A percentile compares a stretch with the other conserved stretches of the same genome.
Conservation (phyloP, 1,284 basidiomycete species). For the Puccinia horiana region DNA sequence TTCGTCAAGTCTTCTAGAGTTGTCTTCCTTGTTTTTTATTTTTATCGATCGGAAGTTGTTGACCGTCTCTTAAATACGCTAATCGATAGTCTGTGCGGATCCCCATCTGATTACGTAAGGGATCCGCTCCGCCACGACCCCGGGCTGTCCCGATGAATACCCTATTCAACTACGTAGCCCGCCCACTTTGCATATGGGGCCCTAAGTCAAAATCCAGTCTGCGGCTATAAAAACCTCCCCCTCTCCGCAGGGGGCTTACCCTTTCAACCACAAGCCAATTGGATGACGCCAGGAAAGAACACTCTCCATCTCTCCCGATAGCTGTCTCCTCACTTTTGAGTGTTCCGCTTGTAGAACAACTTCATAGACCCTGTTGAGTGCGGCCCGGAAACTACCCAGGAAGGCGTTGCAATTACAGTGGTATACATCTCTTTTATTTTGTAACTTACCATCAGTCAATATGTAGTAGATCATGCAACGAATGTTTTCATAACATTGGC, state of each 20-base stretch:
- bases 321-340: constrained; percentile 42
- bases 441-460: no score
- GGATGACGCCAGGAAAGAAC: constrained; percentile 39
- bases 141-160: constrained; percentile 1
- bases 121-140: neutral
- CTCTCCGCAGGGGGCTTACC: neutral
- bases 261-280: constrained; percentile 15
- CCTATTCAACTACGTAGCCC: neutral
- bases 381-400: constrained; percentile 35
- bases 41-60: neutral
- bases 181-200: neutral
- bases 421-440: constrained; percentile 24
- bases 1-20: neutral
- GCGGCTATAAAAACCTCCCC: neutral
- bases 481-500: no score
- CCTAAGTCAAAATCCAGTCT: neutral
- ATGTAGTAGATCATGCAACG: no score
- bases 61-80: neutral
- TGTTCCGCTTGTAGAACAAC: constrained; percentile 28
- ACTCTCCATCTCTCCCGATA: constrained; percentile 30
- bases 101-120: constrained; percentile 14
- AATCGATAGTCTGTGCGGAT: no score
- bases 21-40: neutral
- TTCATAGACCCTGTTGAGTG: constrained; percentile 47
- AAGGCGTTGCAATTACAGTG: constrained; percentile 50